Evolutionary conservation across 73 alveolate genomes (phyloP).

Genomic region (Tetrahymena elliotti): DNA sequence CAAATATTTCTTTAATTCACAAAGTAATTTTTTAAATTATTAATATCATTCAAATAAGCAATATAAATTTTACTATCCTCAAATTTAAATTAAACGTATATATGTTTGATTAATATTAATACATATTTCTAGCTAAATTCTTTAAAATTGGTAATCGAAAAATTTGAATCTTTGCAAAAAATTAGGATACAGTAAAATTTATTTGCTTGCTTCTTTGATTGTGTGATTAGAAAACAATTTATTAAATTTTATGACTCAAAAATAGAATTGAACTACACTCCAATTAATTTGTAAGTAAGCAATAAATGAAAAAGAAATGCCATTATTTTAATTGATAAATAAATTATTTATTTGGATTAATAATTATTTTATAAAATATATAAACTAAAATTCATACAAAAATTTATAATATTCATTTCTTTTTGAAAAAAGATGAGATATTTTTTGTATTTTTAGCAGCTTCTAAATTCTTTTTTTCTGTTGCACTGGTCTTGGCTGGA

Average conservation of each 20-base stretch:
- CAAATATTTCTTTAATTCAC: background rate
- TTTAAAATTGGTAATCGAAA: background rate
- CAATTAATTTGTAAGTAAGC: background rate
- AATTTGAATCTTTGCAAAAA: background rate
- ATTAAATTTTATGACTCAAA: background rate
- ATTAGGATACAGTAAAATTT: background rate
- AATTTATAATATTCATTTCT: background rate
- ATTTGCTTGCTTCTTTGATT: too few species aligned
- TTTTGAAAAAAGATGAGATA: background rate
- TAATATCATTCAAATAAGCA: background rate
- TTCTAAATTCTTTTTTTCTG: background rate
- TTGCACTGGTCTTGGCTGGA: background rate
- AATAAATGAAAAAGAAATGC: too few species aligned
- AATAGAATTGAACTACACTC: too few species aligned
- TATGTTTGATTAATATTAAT: too few species aligned
- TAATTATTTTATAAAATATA: too few species aligned
- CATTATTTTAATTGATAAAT: too few species aligned
- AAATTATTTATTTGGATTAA: too few species aligned
- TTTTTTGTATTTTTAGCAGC: background rate
- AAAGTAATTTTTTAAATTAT: background rate
- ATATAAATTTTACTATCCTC: background rate
- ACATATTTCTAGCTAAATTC: background rate
- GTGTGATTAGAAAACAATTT: too few species aligned
- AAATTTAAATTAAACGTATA: background rate
- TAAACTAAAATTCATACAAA: too few species aligned